Conservation (phyloP, 345 rosid genomes). For the Psidium friedrichsthalianum region DNA sequence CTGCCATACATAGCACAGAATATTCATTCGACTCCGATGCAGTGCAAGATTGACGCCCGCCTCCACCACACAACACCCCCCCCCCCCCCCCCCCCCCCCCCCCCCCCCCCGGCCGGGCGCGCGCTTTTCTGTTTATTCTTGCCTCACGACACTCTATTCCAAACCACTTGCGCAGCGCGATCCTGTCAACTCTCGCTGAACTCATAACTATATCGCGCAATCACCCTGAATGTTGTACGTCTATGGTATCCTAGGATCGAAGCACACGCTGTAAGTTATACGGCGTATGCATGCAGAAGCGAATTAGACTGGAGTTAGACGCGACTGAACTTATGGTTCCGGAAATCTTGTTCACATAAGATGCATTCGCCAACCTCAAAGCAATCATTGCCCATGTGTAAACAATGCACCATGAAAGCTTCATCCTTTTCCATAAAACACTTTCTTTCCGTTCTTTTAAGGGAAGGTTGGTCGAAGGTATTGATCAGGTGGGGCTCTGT, state of each 20-base stretch:
- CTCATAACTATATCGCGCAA: neutral
- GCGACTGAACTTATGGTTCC: neutral
- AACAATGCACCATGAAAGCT: neutral
- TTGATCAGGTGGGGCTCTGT: neutral
- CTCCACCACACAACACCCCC: too few species aligned
- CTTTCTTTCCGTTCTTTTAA: neutral
- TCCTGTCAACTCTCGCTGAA: neutral
- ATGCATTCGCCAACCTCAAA: neutral
- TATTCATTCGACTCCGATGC: neutral
- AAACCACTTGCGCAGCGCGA: neutral
- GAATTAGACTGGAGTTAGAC: neutral
- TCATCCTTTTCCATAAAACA: neutral
- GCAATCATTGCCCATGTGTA: neutral
- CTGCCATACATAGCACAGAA: neutral
- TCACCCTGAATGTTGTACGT: neutral
- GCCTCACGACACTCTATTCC: neutral
- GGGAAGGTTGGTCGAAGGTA: neutral
- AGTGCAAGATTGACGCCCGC: neutral
- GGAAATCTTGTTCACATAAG: neutral
- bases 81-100: neutral
- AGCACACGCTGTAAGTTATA: neutral
- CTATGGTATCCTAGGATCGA: neutral
- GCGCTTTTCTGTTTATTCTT: neutral
- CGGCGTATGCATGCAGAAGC: neutral
- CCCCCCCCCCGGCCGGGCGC: too few species aligned